A percentile compares a stretch with the other conserved stretches of the same genome.
These are phyloP conservation scores for Poronia punctata DNA, from an alignment of 495 filamentous ascomycete genomes.

Conservation along the genomic window DNA sequence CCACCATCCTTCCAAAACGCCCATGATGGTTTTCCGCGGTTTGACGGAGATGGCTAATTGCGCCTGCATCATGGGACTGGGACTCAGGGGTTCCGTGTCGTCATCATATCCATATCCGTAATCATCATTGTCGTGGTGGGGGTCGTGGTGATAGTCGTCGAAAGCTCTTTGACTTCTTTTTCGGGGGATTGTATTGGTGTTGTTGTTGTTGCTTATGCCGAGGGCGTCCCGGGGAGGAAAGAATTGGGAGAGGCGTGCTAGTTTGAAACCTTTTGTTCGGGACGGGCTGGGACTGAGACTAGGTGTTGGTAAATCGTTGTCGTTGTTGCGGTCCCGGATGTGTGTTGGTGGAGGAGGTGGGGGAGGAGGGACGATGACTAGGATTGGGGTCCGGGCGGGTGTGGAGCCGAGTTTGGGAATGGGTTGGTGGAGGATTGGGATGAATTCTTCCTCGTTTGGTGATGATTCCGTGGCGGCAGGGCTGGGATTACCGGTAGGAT, in stretches of 20 bases:
- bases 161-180: conserved; percentile 13
- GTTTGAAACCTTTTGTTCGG: conserved; percentile 12
- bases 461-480: no score
- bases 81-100: conserved; percentile 17
- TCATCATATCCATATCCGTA: no score
- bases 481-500: background rate
- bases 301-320: conserved; percentile 21
- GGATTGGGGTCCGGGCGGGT: background rate
- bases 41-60: conserved; percentile 12
- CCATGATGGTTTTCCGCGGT: conserved; percentile 32
- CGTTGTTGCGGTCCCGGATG: no score
- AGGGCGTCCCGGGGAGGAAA: conserved; percentile 20
- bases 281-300: conserved; percentile 20
- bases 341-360: conserved; percentile 11
- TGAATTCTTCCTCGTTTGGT: conserved; percentile 18
- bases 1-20: conserved; percentile 41
- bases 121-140: background rate
- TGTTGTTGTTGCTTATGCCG: conserved; percentile 15
- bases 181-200: conserved; percentile 7
- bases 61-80: conserved; percentile 7
- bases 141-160: conserved; percentile 2
- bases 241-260: conserved; percentile 17
- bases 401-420: background rate
- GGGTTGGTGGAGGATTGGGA: conserved; percentile 16
- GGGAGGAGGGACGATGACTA: conserved; percentile 7